These are phyloP conservation scores for Boletus smithii DNA, from an alignment of 1,284 basidiomycete species.

Conservation along the genomic window DNA sequence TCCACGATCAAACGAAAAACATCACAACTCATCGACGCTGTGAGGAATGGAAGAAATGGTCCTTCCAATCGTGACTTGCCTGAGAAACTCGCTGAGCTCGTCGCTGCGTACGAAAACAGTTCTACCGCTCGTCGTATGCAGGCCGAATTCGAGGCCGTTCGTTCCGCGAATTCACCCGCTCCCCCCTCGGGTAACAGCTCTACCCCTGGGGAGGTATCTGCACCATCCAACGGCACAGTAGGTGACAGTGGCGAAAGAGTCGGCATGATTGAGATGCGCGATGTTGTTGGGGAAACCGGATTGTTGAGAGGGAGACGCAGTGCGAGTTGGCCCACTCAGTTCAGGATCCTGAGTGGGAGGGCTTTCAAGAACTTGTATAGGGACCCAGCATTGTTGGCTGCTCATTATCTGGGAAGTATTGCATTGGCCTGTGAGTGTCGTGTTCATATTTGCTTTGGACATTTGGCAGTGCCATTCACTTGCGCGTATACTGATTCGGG, in stretches of 20 bases:
- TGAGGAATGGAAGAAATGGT: conserved; percentile 45
- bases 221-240: conserved; percentile 28
- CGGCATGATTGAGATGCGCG: conserved; percentile 50
- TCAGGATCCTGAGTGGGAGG: conserved; percentile 86
- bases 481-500: conserved; percentile 7
- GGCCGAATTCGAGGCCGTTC: conserved; percentile 59
- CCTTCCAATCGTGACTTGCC: conserved; percentile 50
- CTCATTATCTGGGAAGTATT: conserved; percentile 88
- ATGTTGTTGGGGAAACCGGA: conserved; percentile 62
- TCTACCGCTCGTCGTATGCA: conserved; percentile 62
- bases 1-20: conserved; percentile 72
- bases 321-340: conserved; percentile 86
- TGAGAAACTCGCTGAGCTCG: conserved; percentile 64
- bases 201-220: conserved; percentile 7
- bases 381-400: conserved; percentile 86
- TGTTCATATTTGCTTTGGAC: neutral
- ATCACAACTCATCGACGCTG: conserved; percentile 69
- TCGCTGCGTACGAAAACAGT: conserved; percentile 70
- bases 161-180: conserved; percentile 21
- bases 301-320: conserved; percentile 77
- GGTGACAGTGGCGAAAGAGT: conserved; percentile 21
- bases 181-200: neutral
- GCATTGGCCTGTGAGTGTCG: conserved; percentile 68
- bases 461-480: neutral
- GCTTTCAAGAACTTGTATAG: conserved; percentile 99